Conservation (phyloP, 352 stramenopile genomes). For the Pythium brassicae region DNA sequence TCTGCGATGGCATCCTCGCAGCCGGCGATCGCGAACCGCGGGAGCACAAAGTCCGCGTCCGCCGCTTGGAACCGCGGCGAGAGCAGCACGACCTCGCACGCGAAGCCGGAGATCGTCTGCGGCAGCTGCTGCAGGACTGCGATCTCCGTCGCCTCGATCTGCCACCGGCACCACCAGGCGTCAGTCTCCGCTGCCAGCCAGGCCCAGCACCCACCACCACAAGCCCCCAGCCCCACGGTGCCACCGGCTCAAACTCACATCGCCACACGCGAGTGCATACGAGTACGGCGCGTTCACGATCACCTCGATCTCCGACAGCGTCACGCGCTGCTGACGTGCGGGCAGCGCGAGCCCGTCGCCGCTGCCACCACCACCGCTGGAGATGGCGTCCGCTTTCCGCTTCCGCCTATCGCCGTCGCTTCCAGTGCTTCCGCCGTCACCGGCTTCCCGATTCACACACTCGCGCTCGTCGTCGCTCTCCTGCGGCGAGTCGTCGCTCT, state of each 20-base stretch:
- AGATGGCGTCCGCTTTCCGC: too few species aligned
- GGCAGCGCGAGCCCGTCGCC: not conserved
- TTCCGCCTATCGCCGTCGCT: too few species aligned
- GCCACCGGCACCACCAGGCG: not conserved
- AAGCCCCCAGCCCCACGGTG: too few species aligned
- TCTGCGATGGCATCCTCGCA: constrained; percentile 2
- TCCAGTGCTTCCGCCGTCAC: too few species aligned
- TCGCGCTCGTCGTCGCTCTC: too few species aligned
- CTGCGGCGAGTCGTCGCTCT: too few species aligned
- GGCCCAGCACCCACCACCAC: too few species aligned
- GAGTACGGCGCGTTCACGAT: constrained; percentile 1
- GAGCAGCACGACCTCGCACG: constrained; percentile 2
- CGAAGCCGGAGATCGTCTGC: constrained; percentile 4
- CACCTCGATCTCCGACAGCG: constrained; percentile 1
- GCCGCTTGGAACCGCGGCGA: not conserved
- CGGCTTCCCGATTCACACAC: too few species aligned
- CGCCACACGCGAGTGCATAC: constrained; percentile 1
- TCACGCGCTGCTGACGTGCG: not conserved
- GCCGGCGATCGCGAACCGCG: constrained; percentile 1
- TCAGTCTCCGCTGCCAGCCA: too few species aligned
- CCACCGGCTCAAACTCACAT: too few species aligned
- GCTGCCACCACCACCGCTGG: too few species aligned
- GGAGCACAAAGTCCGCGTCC: constrained; percentile 3
- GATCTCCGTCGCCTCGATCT: not conserved
- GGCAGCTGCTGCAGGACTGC: not conserved